phyloP scores from a whole-genome alignment of 1,284 basidiomycete genomes.

The Cerioporus squamosus region DNA sequence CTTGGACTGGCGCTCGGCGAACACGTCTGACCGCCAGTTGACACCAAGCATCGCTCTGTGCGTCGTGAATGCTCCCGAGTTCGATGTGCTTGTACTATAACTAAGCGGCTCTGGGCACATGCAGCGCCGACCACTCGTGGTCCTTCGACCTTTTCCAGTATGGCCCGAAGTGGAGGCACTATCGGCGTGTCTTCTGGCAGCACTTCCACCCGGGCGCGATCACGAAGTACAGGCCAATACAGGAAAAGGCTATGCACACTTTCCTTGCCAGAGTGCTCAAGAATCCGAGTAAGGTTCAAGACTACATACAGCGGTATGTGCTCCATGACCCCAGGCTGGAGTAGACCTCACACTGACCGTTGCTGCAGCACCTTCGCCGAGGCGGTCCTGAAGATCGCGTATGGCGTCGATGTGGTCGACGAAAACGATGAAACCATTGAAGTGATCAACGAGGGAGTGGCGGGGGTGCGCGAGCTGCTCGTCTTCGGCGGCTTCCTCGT shows the following conservation, averaged over 20 bases:
- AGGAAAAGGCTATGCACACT: not conserved
- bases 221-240: not conserved
- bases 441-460: slow-evolving; percentile 13
- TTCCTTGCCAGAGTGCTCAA: slow-evolving; percentile 11
- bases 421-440: slow-evolving; percentile 13
- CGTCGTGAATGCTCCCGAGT: not conserved
- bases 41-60: not conserved
- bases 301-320: slow-evolving; percentile 5
- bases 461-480: not conserved
- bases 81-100: not conserved
- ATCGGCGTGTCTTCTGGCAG: slow-evolving; percentile 10
- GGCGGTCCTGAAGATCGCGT: slow-evolving; percentile 15
- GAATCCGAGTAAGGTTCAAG: not conserved
- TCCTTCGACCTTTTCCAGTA: slow-evolving; percentile 6
- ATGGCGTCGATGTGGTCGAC: slow-evolving; percentile 10
- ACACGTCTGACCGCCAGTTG: slow-evolving; percentile 15
- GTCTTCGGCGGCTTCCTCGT: slow-evolving; percentile 8
- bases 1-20: slow-evolving; percentile 16
- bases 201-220: slow-evolving; percentile 10
- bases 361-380: not conserved
- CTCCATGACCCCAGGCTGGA: no score
- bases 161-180: slow-evolving; percentile 6
- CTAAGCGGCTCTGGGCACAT: not conserved
- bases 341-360: no score
- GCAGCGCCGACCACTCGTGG: not conserved